phyloP scores from a whole-genome alignment of 2,329 filamentous ascomycete species.

The Calonectria multiphialidica region DNA sequence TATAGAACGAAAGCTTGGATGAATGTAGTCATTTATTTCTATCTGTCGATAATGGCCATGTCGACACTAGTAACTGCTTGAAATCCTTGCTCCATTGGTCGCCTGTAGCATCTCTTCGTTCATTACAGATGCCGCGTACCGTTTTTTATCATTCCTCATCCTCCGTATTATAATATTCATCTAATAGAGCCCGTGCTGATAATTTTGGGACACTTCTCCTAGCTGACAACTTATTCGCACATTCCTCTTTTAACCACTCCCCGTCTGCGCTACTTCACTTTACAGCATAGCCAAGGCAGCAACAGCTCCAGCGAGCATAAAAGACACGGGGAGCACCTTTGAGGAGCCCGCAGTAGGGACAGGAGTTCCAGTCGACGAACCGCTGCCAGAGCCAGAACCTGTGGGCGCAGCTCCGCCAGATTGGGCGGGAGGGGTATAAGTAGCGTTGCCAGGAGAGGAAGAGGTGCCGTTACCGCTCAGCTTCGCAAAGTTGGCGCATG shows the following conservation, averaged over 20 bases:
- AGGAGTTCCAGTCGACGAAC: neutral
- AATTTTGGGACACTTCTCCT: neutral
- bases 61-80: neutral
- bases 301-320: conserved; percentile 20
- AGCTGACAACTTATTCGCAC: neutral
- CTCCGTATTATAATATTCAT: neutral
- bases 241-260: neutral
- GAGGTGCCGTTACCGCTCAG: conserved; percentile 28
- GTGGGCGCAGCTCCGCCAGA: neutral
- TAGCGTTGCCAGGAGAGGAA: conserved; percentile 20
- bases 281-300: conserved; percentile 21
- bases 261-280: neutral
- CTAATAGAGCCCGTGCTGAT: neutral
- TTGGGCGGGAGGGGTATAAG: conserved; percentile 27
- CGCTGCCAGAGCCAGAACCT: neutral
- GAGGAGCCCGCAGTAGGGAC: conserved; percentile 14
- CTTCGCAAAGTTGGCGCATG: conserved; percentile 72
- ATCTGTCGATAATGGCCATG: neutral
- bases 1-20: neutral
- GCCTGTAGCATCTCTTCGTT: neutral
- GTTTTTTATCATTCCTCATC: neutral
- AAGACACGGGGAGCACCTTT: conserved; percentile 14
- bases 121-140: neutral
- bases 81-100: neutral
- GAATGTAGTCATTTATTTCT: neutral